These are phyloP conservation scores for Perkinsus chesapeaki DNA, from an alignment of 169 alveolate genomes.

Conservation along the genomic window DNA sequence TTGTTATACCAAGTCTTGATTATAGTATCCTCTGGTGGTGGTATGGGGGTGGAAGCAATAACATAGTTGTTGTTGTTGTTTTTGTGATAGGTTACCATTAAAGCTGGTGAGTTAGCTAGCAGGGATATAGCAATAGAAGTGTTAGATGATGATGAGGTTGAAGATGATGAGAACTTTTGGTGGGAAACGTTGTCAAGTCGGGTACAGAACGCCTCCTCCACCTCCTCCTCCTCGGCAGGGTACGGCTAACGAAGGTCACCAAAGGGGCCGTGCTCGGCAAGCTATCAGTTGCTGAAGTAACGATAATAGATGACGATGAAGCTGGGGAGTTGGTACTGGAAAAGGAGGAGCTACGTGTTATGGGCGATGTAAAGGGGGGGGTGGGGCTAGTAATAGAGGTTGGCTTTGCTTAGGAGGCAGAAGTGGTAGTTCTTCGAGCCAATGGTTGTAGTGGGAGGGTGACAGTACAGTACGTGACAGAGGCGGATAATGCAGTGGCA, in stretches of 20 bases:
- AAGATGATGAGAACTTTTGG: slow-evolving; percentile 10
- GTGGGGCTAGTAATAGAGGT: slow-evolving; percentile 4
- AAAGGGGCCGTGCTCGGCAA: background rate
- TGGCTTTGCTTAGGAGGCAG: background rate
- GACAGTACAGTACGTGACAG: background rate
- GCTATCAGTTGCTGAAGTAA: background rate
- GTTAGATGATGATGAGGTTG: background rate
- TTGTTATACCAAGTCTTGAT: background rate
- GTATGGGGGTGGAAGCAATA: background rate
- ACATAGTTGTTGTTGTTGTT: background rate
- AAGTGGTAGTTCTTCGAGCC: background rate
- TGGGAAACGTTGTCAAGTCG: background rate
- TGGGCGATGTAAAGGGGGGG: background rate
- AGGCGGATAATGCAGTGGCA: slow-evolving; percentile 5
- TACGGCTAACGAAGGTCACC: background rate
- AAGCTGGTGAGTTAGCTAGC: background rate
- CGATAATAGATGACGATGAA: slow-evolving; percentile 8
- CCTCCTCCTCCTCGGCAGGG: background rate
- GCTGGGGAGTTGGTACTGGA: slow-evolving; percentile 15
- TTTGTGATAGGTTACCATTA: background rate
- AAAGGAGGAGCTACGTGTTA: background rate
- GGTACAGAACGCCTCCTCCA: background rate
- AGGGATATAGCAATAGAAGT: background rate
- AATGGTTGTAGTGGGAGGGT: background rate
- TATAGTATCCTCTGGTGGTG: background rate